Conservation (phyloP, 306 rosid species). For the Potentilla sterilis region DNA sequence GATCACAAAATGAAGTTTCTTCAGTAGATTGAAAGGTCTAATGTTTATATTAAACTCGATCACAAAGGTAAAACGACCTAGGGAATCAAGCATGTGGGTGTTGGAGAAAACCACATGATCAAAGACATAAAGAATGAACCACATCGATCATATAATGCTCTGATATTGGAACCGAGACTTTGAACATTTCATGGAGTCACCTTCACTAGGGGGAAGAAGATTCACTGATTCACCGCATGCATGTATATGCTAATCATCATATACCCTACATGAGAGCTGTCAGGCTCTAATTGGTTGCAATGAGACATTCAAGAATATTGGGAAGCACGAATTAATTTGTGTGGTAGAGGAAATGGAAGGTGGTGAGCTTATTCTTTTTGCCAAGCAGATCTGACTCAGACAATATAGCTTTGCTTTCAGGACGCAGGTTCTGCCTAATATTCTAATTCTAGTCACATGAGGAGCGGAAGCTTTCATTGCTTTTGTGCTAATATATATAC, state of each 20-base stretch:
- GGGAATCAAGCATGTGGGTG: constrained; percentile 51
- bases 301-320: constrained; percentile 36
- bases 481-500: constrained; percentile 21
- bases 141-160: constrained; percentile 25
- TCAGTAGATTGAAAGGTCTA: constrained; percentile 10
- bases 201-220: constrained; percentile 27
- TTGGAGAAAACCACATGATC: constrained; percentile 50
- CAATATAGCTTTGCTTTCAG: constrained; percentile 35
- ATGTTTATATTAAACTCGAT: constrained; percentile 24
- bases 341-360: constrained; percentile 24
- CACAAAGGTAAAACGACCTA: constrained; percentile 28
- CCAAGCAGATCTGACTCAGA: constrained; percentile 40
- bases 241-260: constrained; percentile 2
- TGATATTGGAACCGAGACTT: constrained; percentile 25
- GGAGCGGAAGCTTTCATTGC: constrained; percentile 30
- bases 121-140: constrained; percentile 31
- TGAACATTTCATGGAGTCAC: constrained; percentile 26
- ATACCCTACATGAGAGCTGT: constrained; percentile 50
- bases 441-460: constrained; percentile 45
- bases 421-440: constrained; percentile 34
- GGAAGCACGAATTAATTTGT: constrained; percentile 48
- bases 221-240: constrained; percentile 19
- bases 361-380: constrained; percentile 40
- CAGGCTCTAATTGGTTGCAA: constrained; percentile 44
- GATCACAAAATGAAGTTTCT: background rate